phyloP scores from a whole-genome alignment of 2,329 filamentous ascomycete genomes.

The Botrytis galanthina region DNA sequence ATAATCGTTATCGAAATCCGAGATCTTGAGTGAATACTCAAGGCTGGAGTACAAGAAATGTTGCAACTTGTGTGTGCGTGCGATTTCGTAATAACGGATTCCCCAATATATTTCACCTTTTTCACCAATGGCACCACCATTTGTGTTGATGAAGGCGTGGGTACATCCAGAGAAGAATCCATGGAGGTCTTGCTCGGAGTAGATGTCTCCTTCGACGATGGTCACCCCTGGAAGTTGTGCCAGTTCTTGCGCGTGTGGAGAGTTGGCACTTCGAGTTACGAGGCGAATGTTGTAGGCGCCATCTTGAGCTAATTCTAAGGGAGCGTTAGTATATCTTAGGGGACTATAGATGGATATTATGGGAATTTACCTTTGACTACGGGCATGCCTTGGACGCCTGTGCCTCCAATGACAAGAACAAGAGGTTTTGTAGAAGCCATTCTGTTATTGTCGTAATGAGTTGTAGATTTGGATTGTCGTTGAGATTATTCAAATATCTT shows the following conservation, averaged over 20 bases:
- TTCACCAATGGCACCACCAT: conserved; percentile 42
- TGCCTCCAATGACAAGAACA: conserved; percentile 49
- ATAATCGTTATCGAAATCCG: conserved; percentile 40
- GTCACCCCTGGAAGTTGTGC: conserved; percentile 40
- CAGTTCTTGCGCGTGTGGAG: conserved; percentile 39
- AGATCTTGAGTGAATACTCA: conserved; percentile 42
- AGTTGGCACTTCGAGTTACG: conserved; percentile 42
- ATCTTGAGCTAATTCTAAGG: conserved; percentile 18
- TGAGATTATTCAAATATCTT: not conserved
- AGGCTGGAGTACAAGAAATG: conserved; percentile 41
- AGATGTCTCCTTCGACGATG: conserved; percentile 41
- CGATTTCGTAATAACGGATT: conserved; percentile 39
- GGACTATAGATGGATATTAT: conserved; percentile 28
- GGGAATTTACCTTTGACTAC: conserved; percentile 38
- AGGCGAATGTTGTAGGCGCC: conserved; percentile 35
- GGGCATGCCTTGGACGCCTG: conserved; percentile 42
- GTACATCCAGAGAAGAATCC: conserved; percentile 39
- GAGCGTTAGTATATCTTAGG: not conserved
- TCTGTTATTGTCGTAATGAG: not conserved
- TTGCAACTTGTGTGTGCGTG: conserved; percentile 30
- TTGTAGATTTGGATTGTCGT: not conserved
- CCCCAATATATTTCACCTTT: conserved; percentile 41
- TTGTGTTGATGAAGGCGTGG: conserved; percentile 44
- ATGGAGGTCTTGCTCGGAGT: conserved; percentile 39
- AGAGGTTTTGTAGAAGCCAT: conserved; percentile 43